Base-by-base conservation (phyloP, 306 rosid genomes). In the Vigna radiata region DNA sequence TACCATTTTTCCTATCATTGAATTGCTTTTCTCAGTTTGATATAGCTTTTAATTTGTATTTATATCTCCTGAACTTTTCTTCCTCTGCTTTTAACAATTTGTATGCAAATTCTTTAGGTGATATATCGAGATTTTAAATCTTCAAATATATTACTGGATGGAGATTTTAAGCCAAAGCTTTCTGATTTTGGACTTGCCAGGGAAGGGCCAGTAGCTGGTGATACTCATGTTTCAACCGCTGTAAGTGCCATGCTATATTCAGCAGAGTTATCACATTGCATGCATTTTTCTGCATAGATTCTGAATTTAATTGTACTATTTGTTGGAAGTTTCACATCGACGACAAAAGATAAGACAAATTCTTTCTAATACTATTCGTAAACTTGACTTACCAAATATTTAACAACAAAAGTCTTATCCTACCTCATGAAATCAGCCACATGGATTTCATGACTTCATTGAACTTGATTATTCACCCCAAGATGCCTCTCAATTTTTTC, bases 131-230 rank as follows among this genome's bases (percentile, higher is more conserved):
- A 93, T 80, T 88, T 93, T 55, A 93, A 93, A 79, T 64, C 88
- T 9, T 83, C 97, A 50, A 93, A 93, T 75, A 90, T 93, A 58
- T 79, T 93, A 15, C 70, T 93, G 77, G 94, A 93, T 85, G 93
- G 86, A 70, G 79, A 88, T 68, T 93, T 88, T 36, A 79, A 79
- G 68, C 90, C 96, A 36, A 93, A 88, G 75, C 97, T 93, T 77
- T 93, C 97, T 2, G 97, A 93, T 86, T 93, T 93, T 0, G 97
- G 97, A 79, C 96, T 93, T 62, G 97, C 96, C 10, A 82, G 97
- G 85, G 94, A 93, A 83, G 97, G 97, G 31, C 97, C 97, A 9
- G 71, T 60, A 66, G 84, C 82, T 11, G 97, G 96, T 3, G 83
- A 72, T 47, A 89, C 96, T 47, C 97, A 93, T 84, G 97, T 93